Base-by-base conservation (phyloP, 768 basidiomycete species). In the Calocybe indica region DNA sequence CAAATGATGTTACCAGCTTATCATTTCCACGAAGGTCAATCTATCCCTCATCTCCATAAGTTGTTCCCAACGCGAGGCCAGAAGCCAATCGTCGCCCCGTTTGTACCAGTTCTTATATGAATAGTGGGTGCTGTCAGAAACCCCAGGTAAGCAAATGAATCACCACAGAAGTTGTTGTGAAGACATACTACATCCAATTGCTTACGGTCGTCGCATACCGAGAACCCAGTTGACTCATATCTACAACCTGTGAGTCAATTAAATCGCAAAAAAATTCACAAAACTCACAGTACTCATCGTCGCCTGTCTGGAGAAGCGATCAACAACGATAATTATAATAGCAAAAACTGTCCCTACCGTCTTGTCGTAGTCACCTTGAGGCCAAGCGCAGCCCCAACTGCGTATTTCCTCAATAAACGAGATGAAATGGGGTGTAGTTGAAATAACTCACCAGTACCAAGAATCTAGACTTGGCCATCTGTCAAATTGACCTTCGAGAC, bases 11-110 rank as follows among this genome's bases (percentile, higher is more conserved):
- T 52, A 75, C 86, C 85, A 90, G 42, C 80, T 86, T 37, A 80
- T 67, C 66, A 88, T 75, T 66, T 88, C 84, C 35, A 83, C 74
- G 54, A 85, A 76, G 0, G 68, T 70, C 9, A 78, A 51, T 9
- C 67, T 52, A 56, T 78, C 69, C 13, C 85, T 74, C 69, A 82
- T 74, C 11, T 62, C 61, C 48, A 88, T 71, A 36, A 88, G 62
- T 52, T 81, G 75, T 52, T 88, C 82, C 88, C 86, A 90, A 48
- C 88, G 80, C 33, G 69, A 75, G 48, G 73, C 70, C 58, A 85
- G 74, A 28, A 86, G 71, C 75, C 82, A 85, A 59, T 84, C 73
- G 57, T 88, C 86, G 12, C 76, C 69, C 12, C 78, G 75, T 57
- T 78, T 81, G 53, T 84, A 70, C 58, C 76, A 84, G 58, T 82